Evolutionary conservation across 257 asterid species (phyloP).

Genomic region (Sherardia arvensis): DNA sequence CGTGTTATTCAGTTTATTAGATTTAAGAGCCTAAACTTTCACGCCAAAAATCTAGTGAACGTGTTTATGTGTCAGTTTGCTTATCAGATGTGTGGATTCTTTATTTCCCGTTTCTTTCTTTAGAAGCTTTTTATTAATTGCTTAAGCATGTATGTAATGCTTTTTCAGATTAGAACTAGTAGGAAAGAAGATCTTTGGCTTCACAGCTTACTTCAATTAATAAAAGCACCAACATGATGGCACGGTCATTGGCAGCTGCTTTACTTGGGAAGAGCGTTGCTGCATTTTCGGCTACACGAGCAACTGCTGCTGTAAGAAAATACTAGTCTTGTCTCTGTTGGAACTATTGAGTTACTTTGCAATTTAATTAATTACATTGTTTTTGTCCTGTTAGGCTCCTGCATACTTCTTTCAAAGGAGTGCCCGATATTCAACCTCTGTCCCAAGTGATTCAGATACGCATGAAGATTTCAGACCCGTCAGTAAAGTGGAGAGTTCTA

Average conservation of each 20-base stretch:
- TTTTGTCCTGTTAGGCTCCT: conserved; percentile 34
- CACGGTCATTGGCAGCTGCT: conserved; percentile 51
- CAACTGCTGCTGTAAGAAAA: conserved; percentile 36
- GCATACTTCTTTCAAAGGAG: conserved; percentile 33
- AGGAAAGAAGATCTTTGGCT: neutral
- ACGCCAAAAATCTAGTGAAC: neutral
- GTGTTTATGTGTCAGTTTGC: neutral
- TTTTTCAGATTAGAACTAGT: neutral
- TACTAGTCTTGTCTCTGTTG: neutral
- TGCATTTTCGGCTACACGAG: conserved; percentile 38
- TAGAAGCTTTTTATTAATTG: neutral
- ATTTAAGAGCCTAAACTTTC: no score
- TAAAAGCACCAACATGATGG: conserved; percentile 31
- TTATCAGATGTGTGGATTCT: neutral
- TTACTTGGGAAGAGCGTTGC: conserved; percentile 40
- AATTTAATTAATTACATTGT: conserved; percentile 5
- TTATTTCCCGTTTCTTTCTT: neutral
- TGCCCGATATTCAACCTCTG: conserved; percentile 38
- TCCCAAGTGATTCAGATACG: conserved; percentile 70
- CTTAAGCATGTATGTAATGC: neutral
- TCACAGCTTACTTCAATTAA: neutral
- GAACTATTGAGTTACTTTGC: neutral
- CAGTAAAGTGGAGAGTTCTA: conserved; percentile 49
- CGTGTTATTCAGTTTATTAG: neutral
- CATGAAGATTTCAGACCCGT: conserved; percentile 83